A percentile compares a stretch with the other conserved stretches of the same genome.
phyloP scores from a whole-genome alignment of 1,284 basidiomycete genomes.

The Meripilus lineatus region DNA sequence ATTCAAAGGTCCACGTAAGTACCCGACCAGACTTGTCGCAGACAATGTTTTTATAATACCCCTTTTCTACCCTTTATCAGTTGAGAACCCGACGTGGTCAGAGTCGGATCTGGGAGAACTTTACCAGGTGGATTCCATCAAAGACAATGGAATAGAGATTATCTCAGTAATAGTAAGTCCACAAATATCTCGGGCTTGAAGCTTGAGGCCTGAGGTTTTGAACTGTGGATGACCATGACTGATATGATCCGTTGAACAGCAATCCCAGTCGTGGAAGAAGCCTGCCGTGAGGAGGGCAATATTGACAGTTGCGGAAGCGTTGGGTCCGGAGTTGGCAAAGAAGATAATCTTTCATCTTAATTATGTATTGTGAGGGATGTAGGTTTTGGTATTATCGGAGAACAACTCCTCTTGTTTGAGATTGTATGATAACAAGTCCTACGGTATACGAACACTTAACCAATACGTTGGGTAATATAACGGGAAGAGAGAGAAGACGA shows the following conservation, averaged over 20 bases:
- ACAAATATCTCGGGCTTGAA: background rate
- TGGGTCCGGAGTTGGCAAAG: slow-evolving; percentile 3
- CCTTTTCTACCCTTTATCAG: background rate
- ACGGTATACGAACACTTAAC: too few species aligned
- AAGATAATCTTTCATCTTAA: slow-evolving; percentile 2
- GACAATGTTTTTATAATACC: too few species aligned
- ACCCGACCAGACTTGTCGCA: too few species aligned
- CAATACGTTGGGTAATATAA: too few species aligned
- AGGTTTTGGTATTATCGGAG: too few species aligned
- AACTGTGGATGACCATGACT: background rate
- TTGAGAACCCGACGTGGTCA: background rate
- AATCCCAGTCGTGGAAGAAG: background rate
- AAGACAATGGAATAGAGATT: background rate
- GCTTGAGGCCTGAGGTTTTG: background rate
- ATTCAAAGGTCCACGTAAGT: slow-evolving; percentile 10
- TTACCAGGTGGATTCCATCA: background rate
- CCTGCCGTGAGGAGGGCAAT: background rate
- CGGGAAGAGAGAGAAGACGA: too few species aligned
- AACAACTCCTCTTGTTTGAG: too few species aligned
- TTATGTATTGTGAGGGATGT: too few species aligned
- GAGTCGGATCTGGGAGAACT: background rate
- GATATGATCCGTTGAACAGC: background rate
- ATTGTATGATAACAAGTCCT: too few species aligned
- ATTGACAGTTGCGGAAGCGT: slow-evolving; percentile 3
- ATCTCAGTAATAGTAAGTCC: background rate